These are phyloP conservation scores for Mycena capillaripes DNA, from an alignment of 768 basidiomycete genomes.

Conservation along the genomic window DNA sequence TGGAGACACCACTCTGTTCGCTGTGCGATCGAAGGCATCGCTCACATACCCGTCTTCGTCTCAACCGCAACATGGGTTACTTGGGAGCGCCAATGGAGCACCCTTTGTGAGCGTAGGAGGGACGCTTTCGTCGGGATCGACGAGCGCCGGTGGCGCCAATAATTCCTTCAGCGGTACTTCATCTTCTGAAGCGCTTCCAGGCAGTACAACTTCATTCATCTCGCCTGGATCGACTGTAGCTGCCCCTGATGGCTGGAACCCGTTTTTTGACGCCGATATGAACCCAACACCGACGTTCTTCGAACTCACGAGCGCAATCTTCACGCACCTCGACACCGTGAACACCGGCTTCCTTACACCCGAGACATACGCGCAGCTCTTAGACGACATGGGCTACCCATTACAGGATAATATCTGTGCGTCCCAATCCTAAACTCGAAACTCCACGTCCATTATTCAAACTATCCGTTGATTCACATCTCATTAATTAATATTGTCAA, in stretches of 20 bases:
- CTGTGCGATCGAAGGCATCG: background rate
- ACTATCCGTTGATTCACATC: no score
- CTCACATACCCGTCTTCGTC: background rate
- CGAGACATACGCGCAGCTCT: slow-evolving; percentile 27
- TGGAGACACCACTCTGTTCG: background rate
- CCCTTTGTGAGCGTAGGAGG: no score
- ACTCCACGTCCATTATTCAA: no score
- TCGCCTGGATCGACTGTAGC: background rate
- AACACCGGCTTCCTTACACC: slow-evolving; percentile 26
- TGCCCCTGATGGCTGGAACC: background rate
- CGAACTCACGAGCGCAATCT: slow-evolving; percentile 19
- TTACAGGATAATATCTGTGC: slow-evolving; percentile 32
- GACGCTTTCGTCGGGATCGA: no score
- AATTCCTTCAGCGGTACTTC: no score
- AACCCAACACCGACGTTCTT: background rate
- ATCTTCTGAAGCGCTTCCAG: no score
- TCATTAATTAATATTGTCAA: background rate
- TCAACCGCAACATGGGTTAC: no score
- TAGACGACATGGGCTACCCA: slow-evolving; percentile 33
- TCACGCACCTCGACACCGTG: slow-evolving; percentile 29
- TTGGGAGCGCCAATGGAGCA: no score
- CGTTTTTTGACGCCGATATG: background rate
- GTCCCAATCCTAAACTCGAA: background rate
- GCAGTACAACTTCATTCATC: no score
- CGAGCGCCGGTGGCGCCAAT: no score